Evolutionary conservation across 2,329 filamentous ascomycete genomes (phyloP).

Genomic region (Penicillium sp.): DNA sequence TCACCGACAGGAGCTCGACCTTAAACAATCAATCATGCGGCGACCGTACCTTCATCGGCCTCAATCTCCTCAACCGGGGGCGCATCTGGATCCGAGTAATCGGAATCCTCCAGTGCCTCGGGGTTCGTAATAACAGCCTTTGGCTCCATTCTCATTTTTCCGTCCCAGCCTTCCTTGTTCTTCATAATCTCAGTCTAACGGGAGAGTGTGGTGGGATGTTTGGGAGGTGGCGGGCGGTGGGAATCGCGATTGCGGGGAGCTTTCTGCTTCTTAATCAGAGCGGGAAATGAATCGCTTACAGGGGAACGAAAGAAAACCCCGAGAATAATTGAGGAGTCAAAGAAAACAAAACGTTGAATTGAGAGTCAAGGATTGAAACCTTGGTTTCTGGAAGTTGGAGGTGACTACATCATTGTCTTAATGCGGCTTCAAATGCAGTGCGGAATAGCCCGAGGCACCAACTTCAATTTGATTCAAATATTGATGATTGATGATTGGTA

Average conservation of each 20-base stretch:
- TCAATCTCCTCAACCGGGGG: conserved; percentile 71
- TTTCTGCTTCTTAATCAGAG: conserved; percentile 7
- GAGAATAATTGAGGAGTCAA: background rate
- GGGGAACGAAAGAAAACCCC: background rate
- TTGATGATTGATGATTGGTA: too few relatives aligned
- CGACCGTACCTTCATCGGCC: conserved; percentile 70
- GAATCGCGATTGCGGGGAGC: conserved; percentile 27
- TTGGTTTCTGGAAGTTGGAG: conserved; percentile 6
- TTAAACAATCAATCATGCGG: background rate
- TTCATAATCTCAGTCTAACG: conserved; percentile 32
- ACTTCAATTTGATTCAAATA: background rate
- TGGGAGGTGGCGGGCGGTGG: conserved; percentile 18
- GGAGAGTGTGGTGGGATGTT: conserved; percentile 8
- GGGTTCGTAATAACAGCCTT: conserved; percentile 70
- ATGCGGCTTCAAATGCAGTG: conserved; percentile 12
- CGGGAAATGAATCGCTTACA: background rate
- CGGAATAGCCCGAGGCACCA: conserved; percentile 4
- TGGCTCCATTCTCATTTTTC: conserved; percentile 59
- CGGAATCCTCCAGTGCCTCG: conserved; percentile 78
- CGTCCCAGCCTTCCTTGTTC: conserved; percentile 48
- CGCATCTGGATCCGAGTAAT: conserved; percentile 72
- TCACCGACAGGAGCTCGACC: background rate
- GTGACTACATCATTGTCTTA: conserved; percentile 17
- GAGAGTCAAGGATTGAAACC: conserved; percentile 1
- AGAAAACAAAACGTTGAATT: background rate